phyloP scores from a whole-genome alignment of 2,329 filamentous ascomycete species.

The Scorias spongiosa region DNA sequence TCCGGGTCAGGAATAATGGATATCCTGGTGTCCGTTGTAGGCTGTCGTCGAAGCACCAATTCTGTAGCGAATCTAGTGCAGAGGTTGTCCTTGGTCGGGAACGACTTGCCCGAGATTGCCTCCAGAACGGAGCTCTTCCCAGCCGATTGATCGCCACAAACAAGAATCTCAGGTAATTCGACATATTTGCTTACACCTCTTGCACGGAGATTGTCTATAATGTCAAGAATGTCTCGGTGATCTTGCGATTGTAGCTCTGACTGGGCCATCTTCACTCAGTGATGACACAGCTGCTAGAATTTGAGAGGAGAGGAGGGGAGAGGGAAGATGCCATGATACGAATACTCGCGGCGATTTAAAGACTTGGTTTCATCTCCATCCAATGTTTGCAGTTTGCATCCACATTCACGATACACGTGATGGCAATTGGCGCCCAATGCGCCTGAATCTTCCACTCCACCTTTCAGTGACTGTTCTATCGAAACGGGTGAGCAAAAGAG shows the following conservation, averaged over 20 bases:
- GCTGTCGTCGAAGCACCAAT: constrained; percentile 10
- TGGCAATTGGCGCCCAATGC: too few relatives aligned
- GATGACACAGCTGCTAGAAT: too few relatives aligned
- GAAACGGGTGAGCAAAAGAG: too few relatives aligned
- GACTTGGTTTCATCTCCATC: too few relatives aligned
- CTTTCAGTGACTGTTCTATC: too few relatives aligned
- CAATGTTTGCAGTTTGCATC: too few relatives aligned
- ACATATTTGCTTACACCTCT: constrained; percentile 26
- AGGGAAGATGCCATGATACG: too few relatives aligned
- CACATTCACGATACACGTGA: too few relatives aligned
- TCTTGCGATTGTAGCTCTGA: constrained; percentile 3
- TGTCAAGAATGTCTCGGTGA: constrained; percentile 25
- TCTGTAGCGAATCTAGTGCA: constrained; percentile 33
- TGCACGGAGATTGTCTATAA: constrained; percentile 37
- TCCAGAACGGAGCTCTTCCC: constrained; percentile 50
- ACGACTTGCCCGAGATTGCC: constrained; percentile 41
- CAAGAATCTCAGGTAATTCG: constrained; percentile 27
- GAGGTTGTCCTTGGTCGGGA: constrained; percentile 38
- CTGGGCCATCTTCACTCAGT: background rate
- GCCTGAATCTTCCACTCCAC: too few relatives aligned
- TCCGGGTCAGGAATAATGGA: constrained; percentile 10
- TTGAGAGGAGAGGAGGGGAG: too few relatives aligned
- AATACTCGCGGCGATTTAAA: too few relatives aligned
- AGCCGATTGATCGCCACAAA: constrained; percentile 45
- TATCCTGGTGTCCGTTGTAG: constrained; percentile 2